Evolutionary conservation across 2,329 filamentous ascomycete genomes (phyloP).

Genomic region (Ceratocystis cacaofunesta): DNA sequence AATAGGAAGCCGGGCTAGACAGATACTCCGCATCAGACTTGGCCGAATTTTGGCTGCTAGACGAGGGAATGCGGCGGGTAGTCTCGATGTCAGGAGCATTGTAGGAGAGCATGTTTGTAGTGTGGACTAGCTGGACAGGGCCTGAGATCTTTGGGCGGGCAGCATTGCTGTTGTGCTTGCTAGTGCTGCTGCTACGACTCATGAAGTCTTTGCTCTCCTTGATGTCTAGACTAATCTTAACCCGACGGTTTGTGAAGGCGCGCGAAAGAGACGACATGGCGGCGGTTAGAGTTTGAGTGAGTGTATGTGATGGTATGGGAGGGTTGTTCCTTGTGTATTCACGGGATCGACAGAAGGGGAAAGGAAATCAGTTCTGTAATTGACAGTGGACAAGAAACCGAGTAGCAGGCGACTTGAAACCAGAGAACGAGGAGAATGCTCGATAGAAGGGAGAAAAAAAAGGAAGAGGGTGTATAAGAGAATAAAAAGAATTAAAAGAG

Average conservation of each 20-base stretch:
- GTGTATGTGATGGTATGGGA: slow-evolving; percentile 2
- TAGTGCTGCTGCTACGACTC: slow-evolving; percentile 38
- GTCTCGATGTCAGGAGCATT: slow-evolving; percentile 65
- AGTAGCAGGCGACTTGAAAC: slow-evolving; percentile 8
- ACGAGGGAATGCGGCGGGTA: slow-evolving; percentile 32
- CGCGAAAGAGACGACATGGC: slow-evolving; percentile 47
- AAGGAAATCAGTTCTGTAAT: background rate
- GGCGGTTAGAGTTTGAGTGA: background rate
- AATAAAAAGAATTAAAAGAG: slow-evolving; percentile 9
- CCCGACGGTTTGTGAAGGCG: slow-evolving; percentile 56
- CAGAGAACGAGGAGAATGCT: background rate
- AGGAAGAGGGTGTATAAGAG: background rate
- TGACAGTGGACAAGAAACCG: slow-evolving; percentile 11
- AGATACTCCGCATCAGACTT: slow-evolving; percentile 59
- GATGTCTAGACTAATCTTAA: slow-evolving; percentile 35
- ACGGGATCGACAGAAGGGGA: background rate
- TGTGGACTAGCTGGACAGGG: slow-evolving; percentile 76
- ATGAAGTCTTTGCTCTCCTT: slow-evolving; percentile 29
- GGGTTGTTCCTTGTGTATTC: background rate
- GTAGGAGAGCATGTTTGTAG: slow-evolving; percentile 92
- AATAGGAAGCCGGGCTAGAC: slow-evolving; percentile 32
- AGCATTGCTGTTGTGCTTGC: slow-evolving; percentile 27
- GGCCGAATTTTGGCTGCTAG: slow-evolving; percentile 36
- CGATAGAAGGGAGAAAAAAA: slow-evolving; percentile 9
- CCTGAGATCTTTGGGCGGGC: slow-evolving; percentile 63